Evolutionary conservation across 2,329 filamentous ascomycete species (phyloP).

Genomic region (Periconia macrospinosa): DNA sequence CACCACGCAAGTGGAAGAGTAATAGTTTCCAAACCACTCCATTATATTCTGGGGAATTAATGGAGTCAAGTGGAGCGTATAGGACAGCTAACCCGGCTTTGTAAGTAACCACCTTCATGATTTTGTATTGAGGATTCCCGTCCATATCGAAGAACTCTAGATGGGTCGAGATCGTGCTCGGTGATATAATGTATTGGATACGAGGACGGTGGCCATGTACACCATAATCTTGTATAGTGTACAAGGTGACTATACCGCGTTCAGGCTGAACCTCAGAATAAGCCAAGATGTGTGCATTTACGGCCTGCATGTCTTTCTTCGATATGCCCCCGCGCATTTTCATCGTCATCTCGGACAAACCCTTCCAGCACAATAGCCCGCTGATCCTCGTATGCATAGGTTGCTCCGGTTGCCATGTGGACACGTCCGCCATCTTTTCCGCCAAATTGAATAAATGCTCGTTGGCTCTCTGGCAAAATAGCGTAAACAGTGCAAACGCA

Average conservation of each 20-base stretch:
- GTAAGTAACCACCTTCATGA: conserved; percentile 12
- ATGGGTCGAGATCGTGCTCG: conserved; percentile 2
- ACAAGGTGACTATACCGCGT: conserved; percentile 9
- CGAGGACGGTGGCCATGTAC: neutral
- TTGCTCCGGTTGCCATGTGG: conserved; percentile 4
- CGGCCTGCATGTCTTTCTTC: neutral
- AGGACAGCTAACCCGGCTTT: conserved; percentile 6
- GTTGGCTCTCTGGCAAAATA: conserved; percentile 7
- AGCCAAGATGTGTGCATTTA: conserved; percentile 4
- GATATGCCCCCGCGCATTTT: neutral
- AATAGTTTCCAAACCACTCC: conserved; percentile 5
- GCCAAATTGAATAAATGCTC: conserved; percentile 11
- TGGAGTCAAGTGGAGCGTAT: conserved; percentile 1
- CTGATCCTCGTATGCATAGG: conserved; percentile 9
- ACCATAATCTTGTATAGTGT: conserved; percentile 3
- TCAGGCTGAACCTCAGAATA: conserved; percentile 9
- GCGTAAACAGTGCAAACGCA: neutral
- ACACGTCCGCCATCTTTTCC: conserved; percentile 7
- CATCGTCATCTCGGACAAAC: neutral
- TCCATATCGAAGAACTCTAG: neutral
- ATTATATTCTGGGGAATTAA: neutral
- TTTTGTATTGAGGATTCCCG: neutral
- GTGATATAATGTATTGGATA: conserved; percentile 10
- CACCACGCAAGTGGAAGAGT: conserved; percentile 7
- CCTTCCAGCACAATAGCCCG: conserved; percentile 4